Evolutionary conservation across 164 flowering plant genomes (phyloP), one percentile per base, ranked within the genome.

Genomic region (Taxillus chinensis): DNA sequence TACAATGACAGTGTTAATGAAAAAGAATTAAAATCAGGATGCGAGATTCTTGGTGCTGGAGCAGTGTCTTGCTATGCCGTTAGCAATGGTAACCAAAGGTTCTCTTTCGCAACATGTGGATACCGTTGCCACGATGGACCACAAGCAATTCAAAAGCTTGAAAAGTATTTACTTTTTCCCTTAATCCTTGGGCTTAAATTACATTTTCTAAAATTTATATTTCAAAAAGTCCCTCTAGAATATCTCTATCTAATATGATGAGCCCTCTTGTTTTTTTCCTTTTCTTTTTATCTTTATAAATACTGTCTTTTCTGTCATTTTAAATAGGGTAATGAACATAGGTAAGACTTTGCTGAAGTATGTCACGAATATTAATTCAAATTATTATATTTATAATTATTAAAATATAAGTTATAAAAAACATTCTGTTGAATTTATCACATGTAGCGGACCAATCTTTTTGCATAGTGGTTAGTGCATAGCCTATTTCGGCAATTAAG

Each of bases 1-100:
- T 67, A 56, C 43, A 69, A 74, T 64, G 74, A 74, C 53, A 14
- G 10, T 68, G 58, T 62, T 17, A 56, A 61, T 57, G 62, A 66
- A 10, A 74, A 70, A 60, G 84, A 78, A 57, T 59, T 78, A 17
- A 85, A 67, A 78, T 76, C 88, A 43, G 79, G 82, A 45, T 68
- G 37, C 67, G 90, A 90, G 74, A 74, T 86, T 58, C 67, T 82
- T 70, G 93, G 92, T 64, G 87, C 89, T 60, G 92, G 81, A 62
- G 81, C 77, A 46, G 76, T 83, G 68, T 75, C 92, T 68, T 92
- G 98, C 67, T 73, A 83, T 79, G 70, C 80, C 5, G 62, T 66
- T 67, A 70, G 83, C 65, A 72, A 64, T 52, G 58, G 64, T 49
- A 66, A 65, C 53, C 70, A 66, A 3, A 80, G 67, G 61, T 75